Evolutionary conservation across 495 filamentous ascomycete genomes (phyloP), one percentile per base, ranked within the genome.

Genomic region (Aspergillus nidulans): DNA sequence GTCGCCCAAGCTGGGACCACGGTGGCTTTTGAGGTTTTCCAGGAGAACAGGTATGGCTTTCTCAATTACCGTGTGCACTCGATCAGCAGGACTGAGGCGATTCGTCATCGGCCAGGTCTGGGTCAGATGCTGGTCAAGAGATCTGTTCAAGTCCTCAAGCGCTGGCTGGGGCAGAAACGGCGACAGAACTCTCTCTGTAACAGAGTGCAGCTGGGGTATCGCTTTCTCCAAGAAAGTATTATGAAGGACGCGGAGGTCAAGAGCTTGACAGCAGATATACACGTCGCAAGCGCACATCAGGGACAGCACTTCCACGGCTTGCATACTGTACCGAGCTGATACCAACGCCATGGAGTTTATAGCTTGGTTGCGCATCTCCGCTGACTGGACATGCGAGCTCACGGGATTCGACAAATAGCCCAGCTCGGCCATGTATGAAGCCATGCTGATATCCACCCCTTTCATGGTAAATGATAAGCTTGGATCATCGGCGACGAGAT

Each of bases 391-490:
- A 59, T 83, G 79, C 1, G 68, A 63, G 56, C 74, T 77, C 53
- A 85, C 72, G 0, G 81, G 80, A 25, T 77, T 69, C 1, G 82
- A 77, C 7, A 80, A 69, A 56, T 74, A 81, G 0, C 68, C 74
- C 15, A 78, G 69, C 62, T 88, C 85, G 4, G 83, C 75, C 66
- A 79, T 79, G 54, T 84, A 84, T 1, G 84, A 75, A 1, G 85
- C 83, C 71, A 84, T 81, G 56, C 74, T 81, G 58, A 86, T 78
- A 56, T 88, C 85, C 6, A 84, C 72, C 0, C 82, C 83, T 62
- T 87, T 87, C 64, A 81, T 69, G 0, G 74, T 77, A 55, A 81
- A 87, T 16, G 72, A 79, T 13, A 68, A 42, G 41, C 74, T 80
- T 0, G 83, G 81, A 16, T 86, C 78, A 59, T 86, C 84, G 6